Percentiles rank a stretch among this genome's conserved stretches.
These are phyloP conservation scores for Microcos paniculata DNA, from an alignment of 345 rosid species.

Conservation along the genomic window DNA sequence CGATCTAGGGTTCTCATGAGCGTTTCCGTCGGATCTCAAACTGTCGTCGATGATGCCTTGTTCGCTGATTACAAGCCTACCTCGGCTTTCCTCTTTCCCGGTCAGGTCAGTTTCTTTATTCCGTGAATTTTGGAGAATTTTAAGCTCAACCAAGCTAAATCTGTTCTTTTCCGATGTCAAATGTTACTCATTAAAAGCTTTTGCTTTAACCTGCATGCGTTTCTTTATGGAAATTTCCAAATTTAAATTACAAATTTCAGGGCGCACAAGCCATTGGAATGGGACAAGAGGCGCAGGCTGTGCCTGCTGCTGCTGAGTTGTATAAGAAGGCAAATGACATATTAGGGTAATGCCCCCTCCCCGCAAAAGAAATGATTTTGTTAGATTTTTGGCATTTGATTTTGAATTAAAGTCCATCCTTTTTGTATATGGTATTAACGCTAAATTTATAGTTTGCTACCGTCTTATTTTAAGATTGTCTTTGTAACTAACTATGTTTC, in stretches of 20 bases:
- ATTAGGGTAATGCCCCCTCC: constrained; percentile 44
- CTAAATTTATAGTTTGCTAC: not conserved
- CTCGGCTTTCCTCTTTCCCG: constrained; percentile 85
- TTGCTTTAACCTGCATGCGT: not conserved
- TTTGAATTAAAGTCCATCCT: not conserved
- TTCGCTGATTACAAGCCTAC: constrained; percentile 79
- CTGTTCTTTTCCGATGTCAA: not conserved
- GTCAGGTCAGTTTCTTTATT: constrained; percentile 57
- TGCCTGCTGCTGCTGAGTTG: constrained; percentile 72
- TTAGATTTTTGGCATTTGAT: not conserved
- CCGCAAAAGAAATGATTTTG: not conserved
- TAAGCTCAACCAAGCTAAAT: not conserved
- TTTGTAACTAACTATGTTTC: constrained; percentile 2
- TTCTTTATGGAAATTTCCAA: not conserved
- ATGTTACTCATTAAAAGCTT: not conserved
- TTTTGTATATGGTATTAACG: not conserved
- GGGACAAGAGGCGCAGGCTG: constrained; percentile 89
- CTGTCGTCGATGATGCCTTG: constrained; percentile 50
- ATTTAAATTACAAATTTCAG: constrained; percentile 28
- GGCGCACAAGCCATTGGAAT: constrained; percentile 98
- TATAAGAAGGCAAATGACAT: constrained; percentile 81
- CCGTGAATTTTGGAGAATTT: not conserved
- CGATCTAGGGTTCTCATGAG: constrained; percentile 74
- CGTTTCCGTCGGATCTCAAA: constrained; percentile 61
- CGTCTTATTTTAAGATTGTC: not conserved